A percentile compares a stretch with the other conserved stretches of the same genome.
These are phyloP conservation scores for Teunomyces stri DNA, from an alignment of 805 yeast genomes.

Conservation along the genomic window DNA sequence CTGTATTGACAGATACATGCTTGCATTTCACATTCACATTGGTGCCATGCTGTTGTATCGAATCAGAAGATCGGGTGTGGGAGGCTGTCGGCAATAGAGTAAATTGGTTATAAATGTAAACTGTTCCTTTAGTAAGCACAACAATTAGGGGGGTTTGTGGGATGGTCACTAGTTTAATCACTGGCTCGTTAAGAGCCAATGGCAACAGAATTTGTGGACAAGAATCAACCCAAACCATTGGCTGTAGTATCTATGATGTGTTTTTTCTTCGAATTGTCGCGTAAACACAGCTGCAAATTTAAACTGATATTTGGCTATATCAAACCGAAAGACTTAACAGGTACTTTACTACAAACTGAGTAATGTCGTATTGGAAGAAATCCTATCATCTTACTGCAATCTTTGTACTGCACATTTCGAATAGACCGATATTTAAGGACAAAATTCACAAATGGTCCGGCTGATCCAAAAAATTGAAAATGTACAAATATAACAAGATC, in stretches of 20 bases:
- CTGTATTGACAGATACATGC: constrained; percentile 33
- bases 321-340: too few relatives aligned
- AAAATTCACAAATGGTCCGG: too few relatives aligned
- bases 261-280: constrained; percentile 1
- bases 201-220: constrained; percentile 30
- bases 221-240: constrained; percentile 38
- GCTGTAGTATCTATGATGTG: neutral
- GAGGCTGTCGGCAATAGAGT: constrained; percentile 45
- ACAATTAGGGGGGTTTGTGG: constrained; percentile 25
- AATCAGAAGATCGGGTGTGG: constrained; percentile 43
- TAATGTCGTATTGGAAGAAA: neutral
- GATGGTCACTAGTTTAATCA: constrained; percentile 20
- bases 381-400: too few relatives aligned
- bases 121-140: constrained; percentile 27
- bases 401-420: too few relatives aligned
- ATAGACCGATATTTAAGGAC: too few relatives aligned
- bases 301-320: neutral
- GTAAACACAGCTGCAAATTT: neutral
- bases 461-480: too few relatives aligned
- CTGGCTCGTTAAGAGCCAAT: constrained; percentile 13
- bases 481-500: too few relatives aligned
- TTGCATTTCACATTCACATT: constrained; percentile 43
- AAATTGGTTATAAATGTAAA: constrained; percentile 29
- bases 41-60: constrained; percentile 46
- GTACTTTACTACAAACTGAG: neutral